phyloP scores from a whole-genome alignment of 176 grass and related monocot species.

The Raddia distichophylla region DNA sequence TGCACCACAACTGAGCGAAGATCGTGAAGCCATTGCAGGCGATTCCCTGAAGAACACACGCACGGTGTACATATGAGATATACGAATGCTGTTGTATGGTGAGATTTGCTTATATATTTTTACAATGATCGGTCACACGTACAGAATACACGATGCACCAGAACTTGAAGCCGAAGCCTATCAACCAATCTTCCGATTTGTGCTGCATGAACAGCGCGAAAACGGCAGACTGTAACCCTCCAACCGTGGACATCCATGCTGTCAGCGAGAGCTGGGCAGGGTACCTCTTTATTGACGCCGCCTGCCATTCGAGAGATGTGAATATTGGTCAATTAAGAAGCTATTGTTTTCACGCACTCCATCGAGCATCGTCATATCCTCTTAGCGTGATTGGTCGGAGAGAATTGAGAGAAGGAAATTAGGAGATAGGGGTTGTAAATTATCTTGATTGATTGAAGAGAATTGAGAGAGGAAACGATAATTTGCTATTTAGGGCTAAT shows the following conservation, averaged over 20 bases:
- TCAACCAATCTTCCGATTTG: conserved; percentile 54
- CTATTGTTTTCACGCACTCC: neutral
- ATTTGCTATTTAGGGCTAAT: too few species aligned
- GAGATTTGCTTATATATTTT: neutral
- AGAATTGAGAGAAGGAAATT: too few species aligned
- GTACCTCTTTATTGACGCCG: conserved; percentile 75
- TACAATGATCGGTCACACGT: neutral
- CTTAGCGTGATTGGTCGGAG: too few species aligned
- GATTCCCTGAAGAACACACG: conserved; percentile 52
- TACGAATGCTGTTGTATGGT: neutral
- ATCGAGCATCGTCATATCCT: too few species aligned
- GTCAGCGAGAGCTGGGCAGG: conserved; percentile 85
- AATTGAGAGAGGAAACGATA: too few species aligned
- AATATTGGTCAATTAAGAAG: neutral
- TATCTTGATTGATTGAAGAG: too few species aligned
- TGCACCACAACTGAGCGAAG: conserved; percentile 91
- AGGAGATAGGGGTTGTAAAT: too few species aligned
- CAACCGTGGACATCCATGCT: conserved; percentile 78
- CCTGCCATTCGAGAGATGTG: conserved; percentile 37
- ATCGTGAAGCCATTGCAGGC: conserved; percentile 79
- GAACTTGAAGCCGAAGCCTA: conserved; percentile 80
- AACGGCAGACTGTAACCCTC: conserved; percentile 64
- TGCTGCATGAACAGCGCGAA: conserved; percentile 63
- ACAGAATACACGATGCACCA: conserved; percentile 79
- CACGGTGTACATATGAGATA: neutral